Evolutionary conservation across 2,329 filamentous ascomycete species (phyloP).

Genomic region (Sordariomycetes sp.): DNA sequence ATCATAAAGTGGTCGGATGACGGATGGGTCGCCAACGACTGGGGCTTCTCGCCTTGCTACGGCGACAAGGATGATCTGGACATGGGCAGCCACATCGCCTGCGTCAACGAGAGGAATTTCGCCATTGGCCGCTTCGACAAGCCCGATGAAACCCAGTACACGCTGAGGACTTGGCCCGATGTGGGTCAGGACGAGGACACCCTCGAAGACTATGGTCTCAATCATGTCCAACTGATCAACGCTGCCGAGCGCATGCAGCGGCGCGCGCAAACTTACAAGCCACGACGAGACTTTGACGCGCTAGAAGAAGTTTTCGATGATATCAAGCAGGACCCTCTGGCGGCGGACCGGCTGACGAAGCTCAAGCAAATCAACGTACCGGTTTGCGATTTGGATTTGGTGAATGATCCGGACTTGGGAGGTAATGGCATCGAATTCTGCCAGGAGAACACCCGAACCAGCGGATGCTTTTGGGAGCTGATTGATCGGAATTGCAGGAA

Average conservation of each 20-base stretch:
- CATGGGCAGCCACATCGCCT: background rate
- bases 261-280: background rate
- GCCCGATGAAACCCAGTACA: background rate
- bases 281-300: background rate
- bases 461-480: background rate
- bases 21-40: background rate
- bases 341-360: background rate
- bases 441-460: background rate
- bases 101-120: background rate
- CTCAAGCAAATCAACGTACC: background rate
- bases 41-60: background rate
- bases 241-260: background rate
- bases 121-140: background rate
- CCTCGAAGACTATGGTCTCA: background rate
- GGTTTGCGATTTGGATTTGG: background rate
- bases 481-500: background rate
- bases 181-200: background rate
- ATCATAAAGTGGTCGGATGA: background rate
- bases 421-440: background rate
- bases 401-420: background rate
- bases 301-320: background rate
- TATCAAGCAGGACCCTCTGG: background rate
- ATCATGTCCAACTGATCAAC: background rate
- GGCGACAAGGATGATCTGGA: background rate
- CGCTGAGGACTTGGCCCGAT: background rate